Percentiles rank a stretch among this genome's conserved stretches.
These are phyloP conservation scores for Aspergillus awamori DNA, from an alignment of 2,329 filamentous ascomycete genomes.

Conservation along the genomic window DNA sequence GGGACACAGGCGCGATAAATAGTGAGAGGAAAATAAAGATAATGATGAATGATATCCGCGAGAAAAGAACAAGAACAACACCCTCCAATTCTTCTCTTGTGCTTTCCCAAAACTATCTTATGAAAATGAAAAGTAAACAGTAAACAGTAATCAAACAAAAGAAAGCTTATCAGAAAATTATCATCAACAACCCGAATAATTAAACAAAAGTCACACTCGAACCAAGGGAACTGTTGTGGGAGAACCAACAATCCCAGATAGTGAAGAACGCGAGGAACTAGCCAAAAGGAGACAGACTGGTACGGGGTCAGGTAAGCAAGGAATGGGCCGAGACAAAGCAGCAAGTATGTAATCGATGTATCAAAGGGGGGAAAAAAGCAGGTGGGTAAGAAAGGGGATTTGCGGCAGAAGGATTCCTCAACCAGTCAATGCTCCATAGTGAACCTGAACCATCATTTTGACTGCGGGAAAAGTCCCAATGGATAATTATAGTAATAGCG, in stretches of 20 bases:
- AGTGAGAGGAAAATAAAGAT: slow-evolving; percentile 16
- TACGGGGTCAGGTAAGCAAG: slow-evolving; percentile 15
- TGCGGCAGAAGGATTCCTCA: slow-evolving; percentile 1
- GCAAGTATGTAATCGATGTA: slow-evolving; percentile 9
- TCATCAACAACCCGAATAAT: background rate
- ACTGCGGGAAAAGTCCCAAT: slow-evolving; percentile 1
- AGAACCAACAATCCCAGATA: background rate
- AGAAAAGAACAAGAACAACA: background rate
- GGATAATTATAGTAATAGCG: slow-evolving; percentile 11
- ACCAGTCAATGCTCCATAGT: background rate
- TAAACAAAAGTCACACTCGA: background rate
- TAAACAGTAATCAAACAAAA: background rate
- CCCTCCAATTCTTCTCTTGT: background rate
- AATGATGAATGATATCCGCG: slow-evolving; percentile 2
- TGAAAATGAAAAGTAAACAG: background rate
- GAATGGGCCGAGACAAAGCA: slow-evolving; percentile 9
- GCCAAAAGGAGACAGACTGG: background rate
- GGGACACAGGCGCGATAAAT: slow-evolving; percentile 10
- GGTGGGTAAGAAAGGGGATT: slow-evolving; percentile 1
- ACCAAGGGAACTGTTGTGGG: background rate
- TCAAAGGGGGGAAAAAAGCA: slow-evolving; percentile 3
- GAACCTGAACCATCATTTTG: background rate
- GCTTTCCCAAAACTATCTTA: background rate
- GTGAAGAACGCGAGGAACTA: background rate
- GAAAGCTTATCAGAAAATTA: background rate